A percentile compares a stretch with the other conserved stretches of the same genome.
These are phyloP conservation scores for Suillus hirtellus DNA, from an alignment of 768 basidiomycete genomes.

Conservation along the genomic window DNA sequence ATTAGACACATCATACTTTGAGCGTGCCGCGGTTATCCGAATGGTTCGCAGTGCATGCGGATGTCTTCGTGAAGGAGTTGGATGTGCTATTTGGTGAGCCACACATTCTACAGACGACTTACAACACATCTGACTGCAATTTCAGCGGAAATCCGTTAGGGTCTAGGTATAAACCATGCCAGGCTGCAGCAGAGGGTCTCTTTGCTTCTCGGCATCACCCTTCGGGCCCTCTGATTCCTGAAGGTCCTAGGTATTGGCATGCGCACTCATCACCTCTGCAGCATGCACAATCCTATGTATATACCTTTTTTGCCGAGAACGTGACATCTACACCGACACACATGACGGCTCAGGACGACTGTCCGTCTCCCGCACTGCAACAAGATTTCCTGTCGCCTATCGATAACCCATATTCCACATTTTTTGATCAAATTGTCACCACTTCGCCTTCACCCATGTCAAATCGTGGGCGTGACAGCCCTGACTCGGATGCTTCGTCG, in stretches of 20 bases:
- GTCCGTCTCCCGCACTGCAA: slow-evolving; percentile 25
- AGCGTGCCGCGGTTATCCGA: slow-evolving; percentile 46
- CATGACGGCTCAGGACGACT: background rate
- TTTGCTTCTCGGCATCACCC: slow-evolving; percentile 26
- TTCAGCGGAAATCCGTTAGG: slow-evolving; percentile 66
- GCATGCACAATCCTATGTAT: slow-evolving; percentile 30
- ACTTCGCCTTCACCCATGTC: slow-evolving; percentile 39
- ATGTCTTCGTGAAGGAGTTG: slow-evolving; percentile 67
- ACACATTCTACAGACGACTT: background rate
- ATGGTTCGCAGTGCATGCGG: slow-evolving; percentile 61
- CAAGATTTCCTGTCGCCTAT: slow-evolving; percentile 21
- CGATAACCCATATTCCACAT: slow-evolving; percentile 35
- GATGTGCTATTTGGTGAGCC: slow-evolving; percentile 59
- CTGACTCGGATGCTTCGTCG: slow-evolving; percentile 18
- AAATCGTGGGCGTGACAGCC: slow-evolving; percentile 28
- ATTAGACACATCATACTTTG: slow-evolving; percentile 61
- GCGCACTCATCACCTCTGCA: slow-evolving; percentile 17
- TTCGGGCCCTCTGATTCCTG: slow-evolving; percentile 34
- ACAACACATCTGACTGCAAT: slow-evolving; percentile 14
- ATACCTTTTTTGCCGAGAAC: slow-evolving; percentile 50
- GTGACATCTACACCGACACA: slow-evolving; percentile 33
- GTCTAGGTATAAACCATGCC: slow-evolving; percentile 60
- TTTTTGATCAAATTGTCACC: slow-evolving; percentile 42
- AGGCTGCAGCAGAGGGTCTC: slow-evolving; percentile 51
- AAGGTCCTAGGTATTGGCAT: slow-evolving; percentile 47